Evolutionary conservation across 1,284 basidiomycete genomes (phyloP), one percentile per base, ranked within the genome.

Genomic region (Trametes hirsuta): DNA sequence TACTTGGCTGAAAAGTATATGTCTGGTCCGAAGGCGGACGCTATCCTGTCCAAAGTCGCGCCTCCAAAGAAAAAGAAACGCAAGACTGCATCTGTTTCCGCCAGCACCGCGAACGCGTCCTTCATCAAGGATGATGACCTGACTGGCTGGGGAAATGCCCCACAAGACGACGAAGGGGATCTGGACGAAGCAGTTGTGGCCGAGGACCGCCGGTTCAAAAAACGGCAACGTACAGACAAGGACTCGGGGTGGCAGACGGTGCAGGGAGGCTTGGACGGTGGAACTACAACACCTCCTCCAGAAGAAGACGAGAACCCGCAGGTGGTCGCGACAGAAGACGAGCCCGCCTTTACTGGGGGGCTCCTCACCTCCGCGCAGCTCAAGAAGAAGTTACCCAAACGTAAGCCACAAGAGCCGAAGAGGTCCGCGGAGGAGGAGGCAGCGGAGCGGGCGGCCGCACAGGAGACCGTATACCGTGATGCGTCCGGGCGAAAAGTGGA

Each of bases 391-490:
- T 75, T 86, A 52, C 78, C 82, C 15, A 64, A 61, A 47, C 50
- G 50, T 21, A 24, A 34, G 25, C 54, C 48, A 15, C 35, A 55
- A 45, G 56, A 70, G 30, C 65, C 69, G 46, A 72, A 76, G 49
- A 71, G 73, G n/a, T 81, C 83, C 4, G 76, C 78, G 14, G 72
- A 75, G 30, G 75, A 71, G 2, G 75, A 75, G 53, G 82, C 78
- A 22, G 86, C 86, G 63, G 82, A 84, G 61, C 81, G 84, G 52
- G 82, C 83, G 0, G 82, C 81, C 21, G 87, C 87, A 14, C 89
- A 94, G 69, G 91, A 95, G 72, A 99, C 97, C 0, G 86, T 99
- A 11, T 97, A 99, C 75, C 94, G 97, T 72, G 97, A 99, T 74
- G 79, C 88, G 15, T 84, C 85, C 8, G 97, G 97, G 18, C 84